A percentile compares a stretch with the other conserved stretches of the same genome.
Conservation (phyloP, 176 grass and related monocot species). For the Rhynchospora tenuis region DNA sequence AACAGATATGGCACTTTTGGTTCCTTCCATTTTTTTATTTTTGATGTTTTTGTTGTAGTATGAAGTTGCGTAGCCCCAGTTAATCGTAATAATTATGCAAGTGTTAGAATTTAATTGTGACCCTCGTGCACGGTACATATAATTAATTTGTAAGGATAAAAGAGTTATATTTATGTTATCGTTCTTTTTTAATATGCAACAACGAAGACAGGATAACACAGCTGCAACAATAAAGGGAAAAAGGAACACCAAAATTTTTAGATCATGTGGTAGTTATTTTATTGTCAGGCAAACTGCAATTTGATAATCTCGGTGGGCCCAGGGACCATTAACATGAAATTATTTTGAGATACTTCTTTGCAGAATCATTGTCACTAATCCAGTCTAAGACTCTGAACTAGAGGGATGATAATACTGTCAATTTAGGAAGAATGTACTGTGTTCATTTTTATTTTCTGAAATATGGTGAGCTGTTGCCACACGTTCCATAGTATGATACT, state of each 20-base stretch:
- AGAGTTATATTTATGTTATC: not conserved
- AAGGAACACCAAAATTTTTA: not conserved
- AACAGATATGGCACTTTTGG: not conserved
- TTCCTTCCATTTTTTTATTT: not conserved
- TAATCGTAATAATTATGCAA: conserved; percentile 11
- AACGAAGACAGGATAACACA: too few species aligned
- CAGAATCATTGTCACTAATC: too few species aligned
- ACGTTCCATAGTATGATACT: too few species aligned
- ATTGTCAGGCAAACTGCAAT: not conserved
- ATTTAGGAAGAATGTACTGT: too few species aligned
- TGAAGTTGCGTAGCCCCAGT: not conserved
- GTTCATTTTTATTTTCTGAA: too few species aligned
- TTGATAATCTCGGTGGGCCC: not conserved
- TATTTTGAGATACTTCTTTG: too few species aligned
- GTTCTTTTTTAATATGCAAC: not conserved
- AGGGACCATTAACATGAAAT: not conserved
- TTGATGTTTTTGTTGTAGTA: conserved; percentile 6
- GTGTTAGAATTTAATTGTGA: conserved; percentile 11
- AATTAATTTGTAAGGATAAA: not conserved
- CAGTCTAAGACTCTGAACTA: too few species aligned
- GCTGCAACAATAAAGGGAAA: too few species aligned
- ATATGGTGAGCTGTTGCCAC: too few species aligned
- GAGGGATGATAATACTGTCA: too few species aligned
- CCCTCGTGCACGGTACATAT: not conserved
- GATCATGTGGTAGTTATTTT: not conserved